These are phyloP conservation scores for Eimeria acervulina DNA, from an alignment of 169 alveolate genomes.

Conservation along the genomic window DNA sequence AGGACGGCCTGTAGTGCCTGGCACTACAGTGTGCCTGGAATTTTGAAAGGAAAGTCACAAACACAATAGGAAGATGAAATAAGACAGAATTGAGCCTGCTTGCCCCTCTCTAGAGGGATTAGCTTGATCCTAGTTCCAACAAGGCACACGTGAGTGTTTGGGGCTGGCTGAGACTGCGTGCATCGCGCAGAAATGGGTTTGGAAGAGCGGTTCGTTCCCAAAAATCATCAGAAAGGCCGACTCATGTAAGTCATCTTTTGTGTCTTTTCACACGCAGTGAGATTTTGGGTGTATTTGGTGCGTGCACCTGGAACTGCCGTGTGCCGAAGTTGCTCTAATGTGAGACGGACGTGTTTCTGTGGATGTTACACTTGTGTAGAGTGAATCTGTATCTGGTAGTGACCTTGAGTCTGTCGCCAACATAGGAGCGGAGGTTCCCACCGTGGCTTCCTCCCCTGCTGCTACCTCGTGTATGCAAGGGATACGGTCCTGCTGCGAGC, in stretches of 20 bases:
- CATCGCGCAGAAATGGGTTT: neutral
- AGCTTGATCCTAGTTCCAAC: slow-evolving; percentile 37
- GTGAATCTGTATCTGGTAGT: neutral
- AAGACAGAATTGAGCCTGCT: slow-evolving; percentile 6
- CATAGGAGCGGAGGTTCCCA: slow-evolving; percentile 18
- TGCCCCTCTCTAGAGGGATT: slow-evolving; percentile 38
- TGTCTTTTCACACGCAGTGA: slow-evolving; percentile 22
- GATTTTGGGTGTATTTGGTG: slow-evolving; percentile 6
- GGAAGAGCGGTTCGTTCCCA: neutral
- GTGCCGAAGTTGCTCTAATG: neutral
- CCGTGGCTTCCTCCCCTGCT: neutral
- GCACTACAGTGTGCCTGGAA: slow-evolving; percentile 58
- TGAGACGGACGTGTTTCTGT: slow-evolving; percentile 38
- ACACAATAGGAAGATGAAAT: slow-evolving; percentile 35
- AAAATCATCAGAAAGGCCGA: neutral
- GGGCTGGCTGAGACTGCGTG: slow-evolving; percentile 51
- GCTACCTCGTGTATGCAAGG: neutral
- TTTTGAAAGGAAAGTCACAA: slow-evolving; percentile 4
- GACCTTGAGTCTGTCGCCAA: neutral
- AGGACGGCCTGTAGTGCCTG: slow-evolving; percentile 67
- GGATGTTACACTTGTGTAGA: neutral
- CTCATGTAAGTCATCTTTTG: neutral
- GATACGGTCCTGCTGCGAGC: neutral
- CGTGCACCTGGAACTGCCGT: neutral
- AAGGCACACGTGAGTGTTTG: slow-evolving; percentile 54